phyloP scores from a whole-genome alignment of 2,329 filamentous ascomycete species.

The Lasiodiplodia citricola region DNA sequence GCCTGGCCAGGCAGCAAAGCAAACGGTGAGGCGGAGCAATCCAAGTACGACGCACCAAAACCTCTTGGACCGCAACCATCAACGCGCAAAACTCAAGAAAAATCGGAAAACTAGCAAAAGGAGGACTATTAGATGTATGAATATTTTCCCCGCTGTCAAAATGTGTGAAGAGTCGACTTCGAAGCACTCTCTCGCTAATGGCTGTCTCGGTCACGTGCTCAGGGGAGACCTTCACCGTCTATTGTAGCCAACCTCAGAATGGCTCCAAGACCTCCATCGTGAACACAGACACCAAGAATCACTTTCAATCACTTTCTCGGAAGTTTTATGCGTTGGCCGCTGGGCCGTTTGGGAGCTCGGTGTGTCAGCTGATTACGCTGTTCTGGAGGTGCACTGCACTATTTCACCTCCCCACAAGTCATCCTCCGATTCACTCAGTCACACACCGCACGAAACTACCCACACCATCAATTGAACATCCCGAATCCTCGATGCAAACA shows the following conservation, averaged over 20 bases:
- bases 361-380: background rate
- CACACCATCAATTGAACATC: background rate
- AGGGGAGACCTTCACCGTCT: background rate
- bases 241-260: background rate
- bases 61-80: background rate
- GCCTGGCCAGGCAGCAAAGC: slow-evolving; percentile 23
- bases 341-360: background rate
- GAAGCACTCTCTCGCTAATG: background rate
- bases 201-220: background rate
- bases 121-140: background rate
- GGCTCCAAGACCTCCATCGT: background rate
- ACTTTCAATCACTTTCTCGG: background rate
- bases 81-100: background rate
- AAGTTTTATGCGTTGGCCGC: background rate
- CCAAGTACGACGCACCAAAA: background rate
- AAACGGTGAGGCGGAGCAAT: slow-evolving; percentile 8
- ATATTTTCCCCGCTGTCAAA: background rate
- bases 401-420: background rate
- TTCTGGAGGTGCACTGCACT: background rate
- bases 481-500: background rate
- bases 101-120: background rate
- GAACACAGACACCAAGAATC: background rate
- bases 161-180: background rate
- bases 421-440: background rate
- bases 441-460: background rate